Conservation (phyloP, 2,329 filamentous ascomycete genomes). For the Ophiosphaerella narmari region DNA sequence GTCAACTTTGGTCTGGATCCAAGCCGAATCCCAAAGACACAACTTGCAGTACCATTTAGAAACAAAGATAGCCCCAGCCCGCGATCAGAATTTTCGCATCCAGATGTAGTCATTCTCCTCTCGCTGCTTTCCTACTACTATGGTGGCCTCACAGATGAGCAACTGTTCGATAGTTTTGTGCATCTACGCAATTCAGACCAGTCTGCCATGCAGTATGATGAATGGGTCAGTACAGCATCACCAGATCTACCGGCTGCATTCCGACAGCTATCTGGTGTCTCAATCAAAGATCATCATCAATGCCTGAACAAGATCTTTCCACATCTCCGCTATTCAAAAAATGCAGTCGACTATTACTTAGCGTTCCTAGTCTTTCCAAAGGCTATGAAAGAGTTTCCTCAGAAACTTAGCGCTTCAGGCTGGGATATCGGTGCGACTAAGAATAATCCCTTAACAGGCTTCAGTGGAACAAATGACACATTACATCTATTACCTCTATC, state of each 20-base stretch:
- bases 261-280: slow-evolving; percentile 28
- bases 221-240: slow-evolving; percentile 50
- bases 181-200: slow-evolving; percentile 59
- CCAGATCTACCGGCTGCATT: slow-evolving; percentile 46
- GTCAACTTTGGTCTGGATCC: slow-evolving; percentile 67
- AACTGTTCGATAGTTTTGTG: slow-evolving; percentile 56
- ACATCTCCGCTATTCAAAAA: slow-evolving; percentile 57
- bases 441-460: slow-evolving; percentile 62
- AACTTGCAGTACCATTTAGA: slow-evolving; percentile 63
- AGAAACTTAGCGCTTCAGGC: slow-evolving; percentile 67
- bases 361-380: slow-evolving; percentile 62
- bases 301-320: slow-evolving; percentile 59
- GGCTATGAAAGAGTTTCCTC: slow-evolving; percentile 65
- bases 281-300: slow-evolving; percentile 54
- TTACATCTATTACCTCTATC: slow-evolving; percentile 60
- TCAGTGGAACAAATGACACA: slow-evolving; percentile 72
- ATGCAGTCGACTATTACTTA: slow-evolving; percentile 67
- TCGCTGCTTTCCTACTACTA: slow-evolving; percentile 73
- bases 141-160: slow-evolving; percentile 56
- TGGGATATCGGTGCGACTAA: slow-evolving; percentile 66
- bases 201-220: slow-evolving; percentile 55
- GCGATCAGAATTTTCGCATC: slow-evolving; percentile 69
- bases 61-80: slow-evolving; percentile 68
- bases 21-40: slow-evolving; percentile 56
- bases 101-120: slow-evolving; percentile 67